Percentiles rank a stretch among this genome's conserved stretches.
Evolutionary conservation across 1,284 basidiomycete genomes (phyloP).

Genomic region (Ganoderma resinaceum): DNA sequence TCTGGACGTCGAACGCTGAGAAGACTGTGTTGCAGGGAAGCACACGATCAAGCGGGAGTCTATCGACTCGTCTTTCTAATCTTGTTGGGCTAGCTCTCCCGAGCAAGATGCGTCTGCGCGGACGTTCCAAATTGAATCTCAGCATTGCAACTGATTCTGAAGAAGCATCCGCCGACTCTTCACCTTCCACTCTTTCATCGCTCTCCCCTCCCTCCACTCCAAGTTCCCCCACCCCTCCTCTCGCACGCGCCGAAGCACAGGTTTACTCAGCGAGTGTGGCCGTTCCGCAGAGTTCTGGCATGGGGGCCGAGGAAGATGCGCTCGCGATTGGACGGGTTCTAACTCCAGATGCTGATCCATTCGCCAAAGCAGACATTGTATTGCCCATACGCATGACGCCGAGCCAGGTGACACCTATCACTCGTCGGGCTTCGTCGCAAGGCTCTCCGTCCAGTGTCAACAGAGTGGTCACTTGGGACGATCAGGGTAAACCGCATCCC

Average conservation of each 20-base stretch:
- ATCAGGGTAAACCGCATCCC: conserved; percentile 7
- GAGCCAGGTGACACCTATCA: conserved; percentile 24
- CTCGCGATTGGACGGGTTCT: conserved; percentile 39
- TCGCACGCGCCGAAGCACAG: conserved; percentile 27
- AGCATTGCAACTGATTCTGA: conserved; percentile 30
- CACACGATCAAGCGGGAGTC: conserved; percentile 32
- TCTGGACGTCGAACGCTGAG: conserved; percentile 2
- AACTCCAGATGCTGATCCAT: conserved; percentile 43
- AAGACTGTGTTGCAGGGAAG: conserved; percentile 25
- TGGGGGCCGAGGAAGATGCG: conserved; percentile 30
- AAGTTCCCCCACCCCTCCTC: conserved; percentile 29
- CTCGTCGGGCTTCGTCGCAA: conserved; percentile 21
- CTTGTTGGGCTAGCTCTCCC: conserved; percentile 31
- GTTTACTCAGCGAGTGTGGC: conserved; percentile 22
- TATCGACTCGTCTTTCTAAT: conserved; percentile 33
- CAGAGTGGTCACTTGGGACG: conserved; percentile 21
- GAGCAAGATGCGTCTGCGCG: conserved; percentile 30
- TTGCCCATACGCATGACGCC: conserved; percentile 26
- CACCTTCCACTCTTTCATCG: conserved; percentile 34
- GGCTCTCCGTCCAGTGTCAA: conserved; percentile 9
- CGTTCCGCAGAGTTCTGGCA: conserved; percentile 1
- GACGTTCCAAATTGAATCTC: conserved; percentile 39
- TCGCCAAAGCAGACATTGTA: conserved; percentile 38
- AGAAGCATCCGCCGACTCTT: conserved; percentile 30
- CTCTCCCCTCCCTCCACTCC: conserved; percentile 29